Evolutionary conservation across 2,329 filamentous ascomycete species (phyloP).

Genomic region (Fusarium sp.): DNA sequence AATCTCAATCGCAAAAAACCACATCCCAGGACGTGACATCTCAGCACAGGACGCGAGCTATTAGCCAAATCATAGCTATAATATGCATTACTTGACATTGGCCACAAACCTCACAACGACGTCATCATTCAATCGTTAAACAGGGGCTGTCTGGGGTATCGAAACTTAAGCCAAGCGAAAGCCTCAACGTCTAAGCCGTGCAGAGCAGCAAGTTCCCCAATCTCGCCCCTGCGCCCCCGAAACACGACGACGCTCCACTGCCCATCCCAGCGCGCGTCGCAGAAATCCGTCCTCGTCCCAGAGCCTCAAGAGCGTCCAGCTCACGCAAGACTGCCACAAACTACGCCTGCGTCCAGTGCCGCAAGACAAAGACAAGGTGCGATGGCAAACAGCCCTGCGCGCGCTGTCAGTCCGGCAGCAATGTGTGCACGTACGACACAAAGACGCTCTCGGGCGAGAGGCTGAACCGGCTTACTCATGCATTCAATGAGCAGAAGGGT

Average conservation of each 20-base stretch:
- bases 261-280: too few species aligned
- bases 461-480: constrained; percentile 17
- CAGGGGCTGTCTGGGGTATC: background rate
- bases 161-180: background rate
- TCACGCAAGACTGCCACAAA: constrained; percentile 21
- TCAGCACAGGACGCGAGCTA: too few species aligned
- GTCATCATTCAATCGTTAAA: constrained; percentile 12
- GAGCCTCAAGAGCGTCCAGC: background rate
- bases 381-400: constrained; percentile 24
- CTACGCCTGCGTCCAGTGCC: constrained; percentile 18
- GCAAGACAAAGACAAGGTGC: constrained; percentile 30
- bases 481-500: constrained; percentile 25
- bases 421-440: constrained; percentile 22
- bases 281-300: background rate
- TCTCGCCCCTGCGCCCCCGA: constrained; percentile 19
- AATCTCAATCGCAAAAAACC: background rate
- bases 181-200: constrained; percentile 4
- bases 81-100: constrained; percentile 8
- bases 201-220: constrained; percentile 17
- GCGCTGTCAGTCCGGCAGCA: constrained; percentile 9
- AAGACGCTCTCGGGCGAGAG: constrained; percentile 22
- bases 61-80: background rate
- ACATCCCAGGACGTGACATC: background rate
- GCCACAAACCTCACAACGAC: constrained; percentile 13
- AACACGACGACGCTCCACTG: background rate